A percentile compares a stretch with the other conserved stretches of the same genome.
Conservation (phyloP, 108 stramenopile genomes). For the Pelagomonas calceolata region DNA sequence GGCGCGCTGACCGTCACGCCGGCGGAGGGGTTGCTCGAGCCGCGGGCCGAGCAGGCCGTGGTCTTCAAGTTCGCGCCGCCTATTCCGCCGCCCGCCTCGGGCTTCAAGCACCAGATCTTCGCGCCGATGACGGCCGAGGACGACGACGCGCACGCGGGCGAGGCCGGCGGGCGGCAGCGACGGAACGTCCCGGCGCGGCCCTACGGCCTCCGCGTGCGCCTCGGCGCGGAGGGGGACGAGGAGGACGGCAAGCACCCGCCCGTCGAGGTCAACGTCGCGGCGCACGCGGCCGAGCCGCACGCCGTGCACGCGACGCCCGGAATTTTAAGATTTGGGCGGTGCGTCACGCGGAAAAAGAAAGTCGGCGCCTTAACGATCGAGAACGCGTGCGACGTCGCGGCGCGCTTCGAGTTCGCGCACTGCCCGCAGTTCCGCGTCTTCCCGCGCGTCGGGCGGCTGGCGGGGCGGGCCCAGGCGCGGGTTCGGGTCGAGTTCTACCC, state of each 20-base stretch:
- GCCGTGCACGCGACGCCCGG: neutral
- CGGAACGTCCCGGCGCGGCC: neutral
- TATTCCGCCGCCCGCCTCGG: no score
- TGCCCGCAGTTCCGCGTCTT: constrained; percentile 1
- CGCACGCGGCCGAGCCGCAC: neutral
- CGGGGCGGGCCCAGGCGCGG: neutral
- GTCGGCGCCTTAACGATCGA: constrained; percentile 3
- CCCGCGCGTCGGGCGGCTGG: neutral
- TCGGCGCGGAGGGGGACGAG: neutral
- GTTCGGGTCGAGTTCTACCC: constrained; percentile 11
- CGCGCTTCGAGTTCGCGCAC: neutral
- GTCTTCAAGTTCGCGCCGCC: constrained; percentile 9
- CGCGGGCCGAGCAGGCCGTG: constrained; percentile 13
- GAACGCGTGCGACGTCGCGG: constrained; percentile 8
- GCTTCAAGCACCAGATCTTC: no score
- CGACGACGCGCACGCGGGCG: no score
- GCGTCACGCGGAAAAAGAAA: neutral
- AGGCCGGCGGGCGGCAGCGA: no score
- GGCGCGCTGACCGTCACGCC: constrained; percentile 7
- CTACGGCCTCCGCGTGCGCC: constrained; percentile 14
- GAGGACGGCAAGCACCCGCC: no score
- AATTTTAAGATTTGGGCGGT: neutral
- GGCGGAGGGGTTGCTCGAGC: constrained; percentile 14
- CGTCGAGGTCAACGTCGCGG: constrained; percentile 4
- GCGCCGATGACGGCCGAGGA: no score